Base-by-base conservation (phyloP, 2,329 filamentous ascomycete species). In the Bisporella sp. region DNA sequence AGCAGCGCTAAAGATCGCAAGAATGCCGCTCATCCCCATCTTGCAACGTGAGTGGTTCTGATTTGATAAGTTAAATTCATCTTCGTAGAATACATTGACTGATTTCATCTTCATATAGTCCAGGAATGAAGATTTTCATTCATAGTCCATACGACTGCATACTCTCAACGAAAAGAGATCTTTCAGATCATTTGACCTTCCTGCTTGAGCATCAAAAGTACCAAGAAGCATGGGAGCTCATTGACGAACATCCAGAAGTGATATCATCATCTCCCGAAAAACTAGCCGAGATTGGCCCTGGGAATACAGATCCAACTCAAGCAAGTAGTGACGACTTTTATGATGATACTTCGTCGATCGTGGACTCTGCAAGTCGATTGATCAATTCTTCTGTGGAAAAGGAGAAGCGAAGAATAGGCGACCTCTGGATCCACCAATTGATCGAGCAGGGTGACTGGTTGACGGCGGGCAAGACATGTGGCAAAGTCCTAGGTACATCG, bases 71-170 rank as follows among this genome's bases (percentile, higher is more conserved):
- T 21, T 3, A 21, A 21, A 21, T 21, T 3, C 21, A 21, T 21
- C 21, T 21, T 21, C 21, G 21, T 21, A 21, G 21, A 21, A 21
- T 21, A 21, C 21, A 21, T 21, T 2, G 21, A 21, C 21, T 21
- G 21, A 21, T 21, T 21, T 21, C 21, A 21, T 21, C 21, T 21
- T 21, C 21, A 21, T 21, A 21, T 21, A 21, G 21, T 7, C 72
- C 76, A 37, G 83, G 84, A 5, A 73, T 84, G 57, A 87, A 97
- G 62, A 87, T 99, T 12, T 96, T 96, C 65, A 89, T 99, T 40
- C 90, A 96, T 62, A 96, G 90, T 60, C 93, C 93, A 0, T 99
- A 95, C 64, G 93, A 99, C 68, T 97, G 91, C 61, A 85, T 97
- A n/a, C 73, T 96, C 49, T 89, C 89, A 1, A 89, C 93, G 2